Conservation (phyloP, 768 basidiomycete species). For the Scleroderma citrinum region DNA sequence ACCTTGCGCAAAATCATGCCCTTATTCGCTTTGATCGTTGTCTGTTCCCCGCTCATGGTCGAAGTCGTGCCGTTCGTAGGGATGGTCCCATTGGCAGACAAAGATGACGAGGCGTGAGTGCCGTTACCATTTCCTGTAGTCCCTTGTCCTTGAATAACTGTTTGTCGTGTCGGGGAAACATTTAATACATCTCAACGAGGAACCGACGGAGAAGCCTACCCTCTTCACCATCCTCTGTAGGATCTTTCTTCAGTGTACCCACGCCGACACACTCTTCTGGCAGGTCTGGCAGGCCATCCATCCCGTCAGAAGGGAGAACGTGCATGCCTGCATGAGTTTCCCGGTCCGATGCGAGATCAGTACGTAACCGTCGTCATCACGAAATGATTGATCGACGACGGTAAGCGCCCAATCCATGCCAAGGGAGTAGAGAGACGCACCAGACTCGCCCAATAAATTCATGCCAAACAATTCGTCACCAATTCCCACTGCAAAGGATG, state of each 20-base stretch:
- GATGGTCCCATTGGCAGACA: conserved; percentile 16
- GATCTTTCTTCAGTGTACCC: conserved; percentile 21
- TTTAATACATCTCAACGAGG: not conserved
- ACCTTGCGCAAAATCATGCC: conserved; percentile 88
- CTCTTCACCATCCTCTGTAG: conserved; percentile 23
- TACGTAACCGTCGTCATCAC: not conserved
- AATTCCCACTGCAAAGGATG: conserved; percentile 5
- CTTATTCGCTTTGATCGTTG: conserved; percentile 84
- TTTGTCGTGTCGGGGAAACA: not conserved
- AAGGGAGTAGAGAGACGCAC: conserved; percentile 7
- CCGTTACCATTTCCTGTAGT: conserved; percentile 2
- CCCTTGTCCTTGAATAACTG: not conserved
- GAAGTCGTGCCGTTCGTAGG: conserved; percentile 5
- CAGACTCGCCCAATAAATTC: conserved; percentile 15
- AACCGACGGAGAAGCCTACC: conserved; percentile 5
- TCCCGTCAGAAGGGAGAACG: conserved; percentile 15
- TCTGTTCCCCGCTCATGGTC: conserved; percentile 27
- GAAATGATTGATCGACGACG: not conserved
- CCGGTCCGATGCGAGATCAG: not conserved
- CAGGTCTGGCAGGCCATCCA: conserved; percentile 21
- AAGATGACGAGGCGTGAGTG: conserved; percentile 5
- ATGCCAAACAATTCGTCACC: conserved; percentile 18
- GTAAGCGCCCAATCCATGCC: not conserved
- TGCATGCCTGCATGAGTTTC: conserved; percentile 15
- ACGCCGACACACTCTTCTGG: conserved; percentile 19